Evolutionary conservation across 2,329 filamentous ascomycete genomes (phyloP), one percentile per base, ranked within the genome.

Genomic region (Balansia obtecta): DNA sequence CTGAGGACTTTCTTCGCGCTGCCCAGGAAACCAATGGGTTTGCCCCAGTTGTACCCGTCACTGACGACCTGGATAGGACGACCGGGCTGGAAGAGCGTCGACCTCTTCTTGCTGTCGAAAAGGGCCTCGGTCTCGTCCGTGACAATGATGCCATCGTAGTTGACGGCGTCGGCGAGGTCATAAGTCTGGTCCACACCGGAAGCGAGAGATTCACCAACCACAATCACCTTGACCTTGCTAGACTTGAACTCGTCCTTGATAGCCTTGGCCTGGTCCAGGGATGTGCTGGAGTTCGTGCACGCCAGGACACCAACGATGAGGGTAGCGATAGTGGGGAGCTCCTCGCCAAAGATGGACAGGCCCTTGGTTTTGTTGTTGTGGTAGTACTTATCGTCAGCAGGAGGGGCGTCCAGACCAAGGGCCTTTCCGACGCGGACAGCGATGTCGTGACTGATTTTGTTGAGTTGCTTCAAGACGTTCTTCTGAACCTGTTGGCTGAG

Each of bases 381-480:
- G 67, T 88, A 88, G 68, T 74, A 88, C 0, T 67, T 80, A 1
- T 70, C 56, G 55, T 88, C 82, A 0, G 82, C 73, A 0, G 66
- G 66, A 0, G 83, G 83, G 0, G 75, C 76, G 0, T 70, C 63
- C 48, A 85, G 56, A 22, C 77, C 80, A n/a, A 88, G 65, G 1
- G 76, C 82, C 1, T 65, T 58, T 9, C 80, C 82, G 0, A 88
- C 83, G 12, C 83, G 80, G 2, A 65, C 68, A 3, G 85, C 83
- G 10, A 88, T 65, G 56, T 86, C 80, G 61, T 88, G 75, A 62
- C 74, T 78, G 58, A 88, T 70, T 43, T 73, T 74, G 70, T 88
- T 88, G 11, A 88, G 73, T 60, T 88, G 83, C 15, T 69, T 68
- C 41, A 88, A 71, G 1, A 85, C 79, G 55, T 86, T 86, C 55